Percentiles rank a stretch among this genome's conserved stretches.
Evolutionary conservation across 345 rosid genomes (phyloP).

Genomic region (Salix arbutifolia): DNA sequence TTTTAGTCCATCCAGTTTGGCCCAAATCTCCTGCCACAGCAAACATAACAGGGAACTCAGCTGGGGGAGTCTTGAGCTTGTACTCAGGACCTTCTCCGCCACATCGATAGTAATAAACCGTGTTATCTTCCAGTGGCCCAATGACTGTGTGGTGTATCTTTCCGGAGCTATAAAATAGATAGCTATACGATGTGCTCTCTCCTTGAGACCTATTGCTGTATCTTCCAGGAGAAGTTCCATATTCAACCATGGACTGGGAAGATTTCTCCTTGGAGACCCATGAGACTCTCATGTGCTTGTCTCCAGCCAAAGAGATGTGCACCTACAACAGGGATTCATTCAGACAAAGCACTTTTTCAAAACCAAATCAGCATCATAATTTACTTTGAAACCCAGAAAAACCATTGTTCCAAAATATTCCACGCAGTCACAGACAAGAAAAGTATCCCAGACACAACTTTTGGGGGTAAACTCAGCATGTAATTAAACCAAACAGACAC

Average conservation of each 20-base stretch:
- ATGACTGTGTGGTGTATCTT: conserved; percentile 83
- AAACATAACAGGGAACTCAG: conserved; percentile 69
- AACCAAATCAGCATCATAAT: not conserved
- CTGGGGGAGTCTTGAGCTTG: conserved; percentile 83
- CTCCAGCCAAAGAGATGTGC: conserved; percentile 79
- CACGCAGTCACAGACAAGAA: not conserved
- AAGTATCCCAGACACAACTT: not conserved
- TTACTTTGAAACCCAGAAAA: not conserved
- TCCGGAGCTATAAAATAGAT: conserved; percentile 73
- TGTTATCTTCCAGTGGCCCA: conserved; percentile 67
- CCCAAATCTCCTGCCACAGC: conserved; percentile 96
- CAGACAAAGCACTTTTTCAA: not conserved
- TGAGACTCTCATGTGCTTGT: conserved; percentile 68
- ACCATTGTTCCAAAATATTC: not conserved
- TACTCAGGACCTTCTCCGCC: conserved; percentile 82
- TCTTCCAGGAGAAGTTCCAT: conserved; percentile 68
- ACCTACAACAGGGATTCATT: conserved; percentile 31
- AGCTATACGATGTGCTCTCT: conserved; percentile 74
- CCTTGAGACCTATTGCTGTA: conserved; percentile 51
- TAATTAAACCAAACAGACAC: not conserved
- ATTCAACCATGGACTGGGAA: conserved; percentile 64
- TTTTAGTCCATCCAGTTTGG: conserved; percentile 93
- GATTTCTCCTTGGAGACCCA: conserved; percentile 70
- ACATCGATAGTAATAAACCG: conserved; percentile 71
- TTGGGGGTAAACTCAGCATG: not conserved